Conservation (phyloP, 2,329 filamentous ascomycete species). For the Chaetomium sp. region DNA sequence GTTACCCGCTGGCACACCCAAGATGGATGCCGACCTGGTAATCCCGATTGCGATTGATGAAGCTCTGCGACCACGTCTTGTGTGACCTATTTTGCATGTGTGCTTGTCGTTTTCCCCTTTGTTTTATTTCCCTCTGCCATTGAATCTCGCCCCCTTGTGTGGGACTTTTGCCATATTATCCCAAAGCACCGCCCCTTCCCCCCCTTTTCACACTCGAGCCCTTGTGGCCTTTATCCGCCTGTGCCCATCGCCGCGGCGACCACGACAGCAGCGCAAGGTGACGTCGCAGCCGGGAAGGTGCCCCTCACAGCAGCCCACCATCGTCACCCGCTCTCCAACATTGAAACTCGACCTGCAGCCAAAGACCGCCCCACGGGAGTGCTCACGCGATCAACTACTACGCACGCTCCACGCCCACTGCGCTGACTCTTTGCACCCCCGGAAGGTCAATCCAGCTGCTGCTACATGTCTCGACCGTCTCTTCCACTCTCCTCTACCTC, state of each 20-base stretch:
- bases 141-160: not conserved
- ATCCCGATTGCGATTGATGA: conserved; percentile 22
- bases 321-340: not conserved
- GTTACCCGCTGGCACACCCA: conserved; percentile 10
- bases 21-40: conserved; percentile 20
- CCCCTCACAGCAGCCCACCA: not conserved
- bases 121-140: not conserved
- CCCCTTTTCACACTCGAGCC: not conserved
- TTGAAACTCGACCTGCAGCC: not conserved
- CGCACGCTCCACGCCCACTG: conserved; percentile 1
- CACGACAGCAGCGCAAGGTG: conserved; percentile 3
- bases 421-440: not conserved
- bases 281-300: conserved; percentile 2
- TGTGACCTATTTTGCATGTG: not conserved
- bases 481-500: conserved; percentile 6
- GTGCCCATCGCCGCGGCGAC: not conserved
- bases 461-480: conserved; percentile 22
- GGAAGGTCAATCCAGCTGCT: conserved; percentile 14
- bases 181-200: not conserved
- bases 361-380: conserved; percentile 2
- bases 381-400: conserved; percentile 22
- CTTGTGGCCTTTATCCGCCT: not conserved
- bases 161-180: not conserved
- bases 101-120: not conserved
- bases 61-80: not conserved